Evolutionary conservation across 768 basidiomycete genomes (phyloP).

Genomic region (Pleurotus cornucopiae): DNA sequence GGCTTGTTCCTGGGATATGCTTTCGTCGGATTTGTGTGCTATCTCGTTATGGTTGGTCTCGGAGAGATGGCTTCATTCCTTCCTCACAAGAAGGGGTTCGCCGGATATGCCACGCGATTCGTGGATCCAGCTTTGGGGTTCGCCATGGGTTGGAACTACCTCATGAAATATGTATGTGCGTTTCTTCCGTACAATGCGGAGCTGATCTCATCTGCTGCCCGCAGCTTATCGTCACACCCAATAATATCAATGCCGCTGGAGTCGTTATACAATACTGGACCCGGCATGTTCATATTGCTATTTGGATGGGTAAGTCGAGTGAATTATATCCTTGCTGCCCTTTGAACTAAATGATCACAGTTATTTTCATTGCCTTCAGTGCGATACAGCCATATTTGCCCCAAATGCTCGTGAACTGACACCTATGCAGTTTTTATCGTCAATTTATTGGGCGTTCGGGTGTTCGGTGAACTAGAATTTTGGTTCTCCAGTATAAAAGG

Average conservation of each 20-base stretch:
- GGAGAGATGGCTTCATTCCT: slow-evolving; percentile 50
- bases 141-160: slow-evolving; percentile 62
- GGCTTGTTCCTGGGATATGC: slow-evolving; percentile 32
- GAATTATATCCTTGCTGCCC: slow-evolving; percentile 1
- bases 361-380: slow-evolving; percentile 59
- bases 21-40: slow-evolving; percentile 54
- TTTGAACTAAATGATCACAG: slow-evolving; percentile 19
- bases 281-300: slow-evolving; percentile 35
- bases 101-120: slow-evolving; percentile 61
- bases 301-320: slow-evolving; percentile 52
- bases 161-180: slow-evolving; percentile 46
- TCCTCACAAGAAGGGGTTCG: slow-evolving; percentile 58
- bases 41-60: slow-evolving; percentile 54
- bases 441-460: slow-evolving; percentile 59
- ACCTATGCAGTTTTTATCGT: slow-evolving; percentile 39
- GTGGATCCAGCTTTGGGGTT: slow-evolving; percentile 68
- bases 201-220: slow-evolving; percentile 7
- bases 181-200: not conserved
- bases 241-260: slow-evolving; percentile 62
- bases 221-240: slow-evolving; percentile 60
- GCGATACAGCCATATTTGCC: slow-evolving; percentile 11
- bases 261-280: slow-evolving; percentile 49
- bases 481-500: slow-evolving; percentile 73
- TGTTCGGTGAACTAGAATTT: slow-evolving; percentile 73
- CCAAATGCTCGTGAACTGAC: not conserved